These are phyloP conservation scores for Trichothecium sympodiale DNA, from an alignment of 2,329 filamentous ascomycete genomes.

Conservation along the genomic window DNA sequence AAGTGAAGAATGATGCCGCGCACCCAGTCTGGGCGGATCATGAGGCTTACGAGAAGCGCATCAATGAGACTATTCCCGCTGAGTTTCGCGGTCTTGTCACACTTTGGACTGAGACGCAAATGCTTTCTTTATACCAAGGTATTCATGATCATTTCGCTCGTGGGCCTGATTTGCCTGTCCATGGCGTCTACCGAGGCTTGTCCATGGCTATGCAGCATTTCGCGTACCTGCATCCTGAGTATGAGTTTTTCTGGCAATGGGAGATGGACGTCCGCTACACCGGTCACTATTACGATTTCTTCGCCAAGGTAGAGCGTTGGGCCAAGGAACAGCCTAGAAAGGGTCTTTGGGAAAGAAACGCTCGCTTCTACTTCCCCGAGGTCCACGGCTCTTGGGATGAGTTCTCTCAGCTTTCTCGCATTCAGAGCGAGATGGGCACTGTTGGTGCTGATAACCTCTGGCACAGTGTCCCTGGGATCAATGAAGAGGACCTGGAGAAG, in stretches of 20 bases:
- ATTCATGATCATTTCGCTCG: conserved; percentile 65
- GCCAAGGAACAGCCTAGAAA: conserved; percentile 64
- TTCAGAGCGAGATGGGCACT: conserved; percentile 62
- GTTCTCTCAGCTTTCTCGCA: conserved; percentile 61
- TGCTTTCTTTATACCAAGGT: conserved; percentile 81
- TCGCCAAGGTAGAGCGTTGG: conserved; percentile 60
- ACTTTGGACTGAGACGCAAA: conserved; percentile 89
- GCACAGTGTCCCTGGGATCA: conserved; percentile 36
- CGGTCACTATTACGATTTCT: conserved; percentile 70
- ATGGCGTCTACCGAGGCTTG: conserved; percentile 85
- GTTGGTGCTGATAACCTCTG: conserved; percentile 57
- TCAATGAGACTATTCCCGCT: conserved; percentile 58
- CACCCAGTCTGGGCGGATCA: conserved; percentile 71
- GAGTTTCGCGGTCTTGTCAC: conserved; percentile 86
- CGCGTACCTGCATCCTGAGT: conserved; percentile 77
- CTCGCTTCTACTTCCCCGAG: conserved; percentile 65
- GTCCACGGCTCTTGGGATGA: conserved; percentile 72
- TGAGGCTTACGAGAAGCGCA: conserved; percentile 54
- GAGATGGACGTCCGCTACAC: conserved; percentile 90
- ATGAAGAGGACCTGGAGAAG: conserved; percentile 22
- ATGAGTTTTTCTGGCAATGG: conserved; percentile 90
- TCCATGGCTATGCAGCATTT: conserved; percentile 96
- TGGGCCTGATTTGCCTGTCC: conserved; percentile 61
- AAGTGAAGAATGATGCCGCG: conserved; percentile 65
- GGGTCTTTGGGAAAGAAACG: conserved; percentile 70